A percentile compares a stretch with the other conserved stretches of the same genome.
These are phyloP conservation scores for Krasilnikovozyma curviuscula DNA, from an alignment of 768 basidiomycete species.

Conservation along the genomic window DNA sequence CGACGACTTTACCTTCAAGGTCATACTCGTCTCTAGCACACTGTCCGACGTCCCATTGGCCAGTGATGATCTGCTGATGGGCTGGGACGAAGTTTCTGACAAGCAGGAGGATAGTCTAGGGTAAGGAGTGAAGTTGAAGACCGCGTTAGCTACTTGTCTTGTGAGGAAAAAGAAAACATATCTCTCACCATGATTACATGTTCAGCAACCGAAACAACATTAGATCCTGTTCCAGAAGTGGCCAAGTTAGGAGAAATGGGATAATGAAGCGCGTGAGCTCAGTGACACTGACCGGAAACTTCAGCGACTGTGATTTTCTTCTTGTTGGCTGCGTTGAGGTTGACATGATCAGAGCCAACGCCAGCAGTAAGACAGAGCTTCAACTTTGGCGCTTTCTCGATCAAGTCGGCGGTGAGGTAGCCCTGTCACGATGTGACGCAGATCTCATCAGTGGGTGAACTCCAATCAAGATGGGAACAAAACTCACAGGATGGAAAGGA, in stretches of 20 bases:
- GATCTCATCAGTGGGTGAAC: neutral
- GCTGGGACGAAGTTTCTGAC: constrained; percentile 63
- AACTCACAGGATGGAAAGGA: constrained; percentile 57
- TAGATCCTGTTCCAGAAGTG: constrained; percentile 55
- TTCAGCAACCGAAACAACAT: constrained; percentile 71
- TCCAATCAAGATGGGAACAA: neutral
- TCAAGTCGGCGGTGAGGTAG: constrained; percentile 53
- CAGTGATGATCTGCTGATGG: constrained; percentile 49
- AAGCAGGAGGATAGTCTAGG: constrained; percentile 70
- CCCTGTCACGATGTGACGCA: constrained; percentile 17
- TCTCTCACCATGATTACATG: constrained; percentile 13
- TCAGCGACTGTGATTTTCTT: constrained; percentile 61
- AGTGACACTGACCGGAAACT: constrained; percentile 11
- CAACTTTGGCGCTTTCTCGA: constrained; percentile 65
- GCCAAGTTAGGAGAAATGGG: neutral
- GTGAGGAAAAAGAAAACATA: neutral
- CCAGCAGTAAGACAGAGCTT: constrained; percentile 80
- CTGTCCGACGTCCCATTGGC: constrained; percentile 72
- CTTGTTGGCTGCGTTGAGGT: constrained; percentile 71
- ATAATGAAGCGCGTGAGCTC: neutral
- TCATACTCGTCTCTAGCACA: constrained; percentile 69
- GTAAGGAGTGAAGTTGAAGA: constrained; percentile 12
- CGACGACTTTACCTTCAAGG: constrained; percentile 75
- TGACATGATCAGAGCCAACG: constrained; percentile 77
- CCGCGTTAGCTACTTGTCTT: neutral